Conservation (phyloP, 2,329 filamentous ascomycete species). For the Aureobasidium musti region DNA sequence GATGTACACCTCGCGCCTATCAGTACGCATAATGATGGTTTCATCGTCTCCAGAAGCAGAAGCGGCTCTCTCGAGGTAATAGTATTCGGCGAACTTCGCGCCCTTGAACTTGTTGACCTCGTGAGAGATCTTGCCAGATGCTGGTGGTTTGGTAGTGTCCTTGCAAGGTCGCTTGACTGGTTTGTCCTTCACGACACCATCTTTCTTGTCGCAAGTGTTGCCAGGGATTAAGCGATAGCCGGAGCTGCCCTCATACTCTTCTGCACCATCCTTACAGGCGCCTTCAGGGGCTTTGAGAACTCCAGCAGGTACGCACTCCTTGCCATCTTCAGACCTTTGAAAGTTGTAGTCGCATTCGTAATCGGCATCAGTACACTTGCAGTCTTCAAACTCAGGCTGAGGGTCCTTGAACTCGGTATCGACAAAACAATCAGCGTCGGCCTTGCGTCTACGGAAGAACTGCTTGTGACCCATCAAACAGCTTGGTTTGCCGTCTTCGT, state of each 20-base stretch:
- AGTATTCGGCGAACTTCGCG: constrained; percentile 57
- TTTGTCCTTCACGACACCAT: constrained; percentile 48
- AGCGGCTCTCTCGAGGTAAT: constrained; percentile 78
- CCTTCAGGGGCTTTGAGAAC: constrained; percentile 67
- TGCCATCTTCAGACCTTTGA: constrained; percentile 60
- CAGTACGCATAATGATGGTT: constrained; percentile 65
- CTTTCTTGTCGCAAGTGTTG: constrained; percentile 49
- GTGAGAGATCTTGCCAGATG: constrained; percentile 66
- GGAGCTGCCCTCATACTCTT: constrained; percentile 79
- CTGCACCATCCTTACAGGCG: constrained; percentile 69
- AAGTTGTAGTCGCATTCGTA: constrained; percentile 99
- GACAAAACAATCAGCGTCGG: constrained; percentile 84
- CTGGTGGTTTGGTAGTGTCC: constrained; percentile 57
- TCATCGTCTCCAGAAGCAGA: constrained; percentile 68
- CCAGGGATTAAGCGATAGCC: constrained; percentile 88
- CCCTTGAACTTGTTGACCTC: constrained; percentile 65
- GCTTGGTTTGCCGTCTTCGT: constrained; percentile 75
- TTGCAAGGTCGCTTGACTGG: constrained; percentile 72
- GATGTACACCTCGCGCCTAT: constrained; percentile 65
- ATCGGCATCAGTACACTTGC: constrained; percentile 78
- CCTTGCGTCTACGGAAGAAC: constrained; percentile 80
- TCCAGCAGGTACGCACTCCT: constrained; percentile 67
- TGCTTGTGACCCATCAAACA: constrained; percentile 98
- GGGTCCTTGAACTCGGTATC: constrained; percentile 82
- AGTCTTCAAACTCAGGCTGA: constrained; percentile 67